Evolutionary conservation across 2,329 filamentous ascomycete species (phyloP).

Genomic region (Calonectria fujianensis): DNA sequence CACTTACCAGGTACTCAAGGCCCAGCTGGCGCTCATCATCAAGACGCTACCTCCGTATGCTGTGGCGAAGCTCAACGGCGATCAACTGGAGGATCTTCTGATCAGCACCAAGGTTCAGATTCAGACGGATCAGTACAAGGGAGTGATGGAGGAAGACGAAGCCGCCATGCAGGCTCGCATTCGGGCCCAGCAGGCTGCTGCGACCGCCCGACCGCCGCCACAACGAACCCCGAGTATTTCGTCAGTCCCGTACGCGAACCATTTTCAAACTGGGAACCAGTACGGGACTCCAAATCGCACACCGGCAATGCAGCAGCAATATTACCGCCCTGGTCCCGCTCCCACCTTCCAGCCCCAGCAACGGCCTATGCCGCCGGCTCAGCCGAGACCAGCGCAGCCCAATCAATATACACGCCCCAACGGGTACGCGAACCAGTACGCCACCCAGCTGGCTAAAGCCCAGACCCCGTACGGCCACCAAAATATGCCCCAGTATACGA

Average conservation of each 20-base stretch:
- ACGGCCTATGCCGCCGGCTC: conserved; percentile 58
- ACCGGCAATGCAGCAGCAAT: conserved; percentile 66
- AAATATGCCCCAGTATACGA: conserved; percentile 68
- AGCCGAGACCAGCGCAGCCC: conserved; percentile 63
- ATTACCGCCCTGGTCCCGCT: conserved; percentile 63
- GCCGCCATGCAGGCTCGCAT: conserved; percentile 72
- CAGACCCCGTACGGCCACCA: conserved; percentile 72
- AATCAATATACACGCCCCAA: conserved; percentile 71
- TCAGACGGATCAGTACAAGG: conserved; percentile 82
- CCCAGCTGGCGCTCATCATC: conserved; percentile 84
- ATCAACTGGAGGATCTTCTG: conserved; percentile 87
- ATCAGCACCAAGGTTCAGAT: conserved; percentile 87
- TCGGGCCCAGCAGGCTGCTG: conserved; percentile 61
- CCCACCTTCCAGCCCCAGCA: conserved; percentile 67
- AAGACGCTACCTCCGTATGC: conserved; percentile 87
- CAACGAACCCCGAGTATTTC: conserved; percentile 64
- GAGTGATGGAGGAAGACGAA: conserved; percentile 90
- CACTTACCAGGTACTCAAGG: conserved; percentile 84
- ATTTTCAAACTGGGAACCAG: conserved; percentile 66
- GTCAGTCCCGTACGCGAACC: conserved; percentile 63
- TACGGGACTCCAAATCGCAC: conserved; percentile 69
- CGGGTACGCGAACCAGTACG: conserved; percentile 67
- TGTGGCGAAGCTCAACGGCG: conserved; percentile 89
- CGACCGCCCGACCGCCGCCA: conserved; percentile 59
- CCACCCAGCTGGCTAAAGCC: conserved; percentile 71